Evolutionary conservation across 2,329 filamentous ascomycete species (phyloP).

Genomic region (Pseudocercospora fijiensis): DNA sequence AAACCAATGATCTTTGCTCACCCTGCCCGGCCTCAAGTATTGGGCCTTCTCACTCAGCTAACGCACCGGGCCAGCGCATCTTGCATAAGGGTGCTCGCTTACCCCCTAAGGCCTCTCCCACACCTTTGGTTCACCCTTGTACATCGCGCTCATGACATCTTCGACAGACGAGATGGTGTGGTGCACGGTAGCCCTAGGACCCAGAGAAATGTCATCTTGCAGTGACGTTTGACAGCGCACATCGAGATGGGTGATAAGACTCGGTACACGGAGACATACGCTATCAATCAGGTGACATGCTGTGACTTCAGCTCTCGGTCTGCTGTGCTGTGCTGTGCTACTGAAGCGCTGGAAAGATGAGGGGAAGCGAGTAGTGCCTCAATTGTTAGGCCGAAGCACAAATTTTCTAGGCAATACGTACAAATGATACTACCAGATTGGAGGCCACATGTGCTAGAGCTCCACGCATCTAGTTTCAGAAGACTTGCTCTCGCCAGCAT

Average conservation of each 20-base stretch:
- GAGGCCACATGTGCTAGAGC: not conserved
- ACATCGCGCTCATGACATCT: constrained; percentile 7
- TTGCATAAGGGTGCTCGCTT: constrained; percentile 24
- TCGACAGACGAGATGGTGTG: constrained; percentile 15
- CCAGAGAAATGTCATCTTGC: constrained; percentile 22
- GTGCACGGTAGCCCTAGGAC: constrained; percentile 11
- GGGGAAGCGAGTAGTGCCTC: not conserved
- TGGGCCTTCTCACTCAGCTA: constrained; percentile 23
- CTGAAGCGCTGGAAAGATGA: not conserved
- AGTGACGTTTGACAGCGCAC: constrained; percentile 24
- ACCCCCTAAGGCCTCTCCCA: constrained; percentile 14
- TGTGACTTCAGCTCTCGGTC: not conserved
- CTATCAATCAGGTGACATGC: constrained; percentile 20
- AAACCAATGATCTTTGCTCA: constrained; percentile 25
- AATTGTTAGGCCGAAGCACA: not conserved
- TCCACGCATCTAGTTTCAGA: not conserved
- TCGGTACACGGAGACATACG: constrained; percentile 23
- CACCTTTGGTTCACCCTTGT: constrained; percentile 16
- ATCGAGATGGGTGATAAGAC: constrained; percentile 4
- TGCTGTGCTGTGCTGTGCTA: not conserved
- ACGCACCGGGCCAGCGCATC: constrained; percentile 28
- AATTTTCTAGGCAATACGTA: not conserved
- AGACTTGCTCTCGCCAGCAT: not conserved
- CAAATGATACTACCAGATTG: not conserved
- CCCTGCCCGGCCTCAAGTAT: constrained; percentile 21